A percentile compares a stretch with the other conserved stretches of the same genome.
phyloP scores from a whole-genome alignment of 345 rosid species.

The Corchorus capsularis region DNA sequence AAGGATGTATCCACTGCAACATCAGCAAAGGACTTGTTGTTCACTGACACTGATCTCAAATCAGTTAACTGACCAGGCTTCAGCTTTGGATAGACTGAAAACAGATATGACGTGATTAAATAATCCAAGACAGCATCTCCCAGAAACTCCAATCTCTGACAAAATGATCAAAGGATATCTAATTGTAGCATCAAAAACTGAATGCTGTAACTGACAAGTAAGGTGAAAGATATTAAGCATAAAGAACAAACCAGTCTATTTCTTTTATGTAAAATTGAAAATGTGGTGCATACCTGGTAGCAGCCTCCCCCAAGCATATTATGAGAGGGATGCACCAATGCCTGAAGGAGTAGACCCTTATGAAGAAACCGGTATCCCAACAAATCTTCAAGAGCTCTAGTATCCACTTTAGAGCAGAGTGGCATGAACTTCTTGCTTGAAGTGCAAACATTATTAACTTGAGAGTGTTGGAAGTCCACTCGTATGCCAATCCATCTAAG shows the following conservation, averaged over 20 bases:
- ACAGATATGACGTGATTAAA: conserved; percentile 81
- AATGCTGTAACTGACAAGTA: conserved; percentile 6
- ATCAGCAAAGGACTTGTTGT: conserved; percentile 77
- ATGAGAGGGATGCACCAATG: conserved; percentile 90
- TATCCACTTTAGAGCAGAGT: conserved; percentile 45
- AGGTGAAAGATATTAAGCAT: conserved; percentile 11
- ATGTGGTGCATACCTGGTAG: conserved; percentile 64
- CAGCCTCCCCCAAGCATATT: conserved; percentile 87
- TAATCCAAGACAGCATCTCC: conserved; percentile 98
- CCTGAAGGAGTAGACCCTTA: conserved; percentile 82
- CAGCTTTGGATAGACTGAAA: conserved; percentile 73
- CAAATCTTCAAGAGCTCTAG: conserved; percentile 48
- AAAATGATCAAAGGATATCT: conserved; percentile 25
- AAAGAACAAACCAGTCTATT: background rate
- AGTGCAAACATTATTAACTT: conserved; percentile 52
- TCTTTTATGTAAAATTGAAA: conserved; percentile 11
- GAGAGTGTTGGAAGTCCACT: conserved; percentile 60
- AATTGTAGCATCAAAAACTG: conserved; percentile 17
- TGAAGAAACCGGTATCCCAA: conserved; percentile 60
- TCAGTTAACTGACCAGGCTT: conserved; percentile 96
- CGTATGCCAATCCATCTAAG: conserved; percentile 86
- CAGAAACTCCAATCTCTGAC: conserved; percentile 94
- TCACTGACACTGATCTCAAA: conserved; percentile 76
- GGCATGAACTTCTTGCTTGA: conserved; percentile 61
- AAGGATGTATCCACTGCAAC: conserved; percentile 66